A percentile compares a stretch with the other conserved stretches of the same genome.
Evolutionary conservation across 2,329 filamentous ascomycete genomes (phyloP).

Genomic region (Zymoseptoria crescenta): DNA sequence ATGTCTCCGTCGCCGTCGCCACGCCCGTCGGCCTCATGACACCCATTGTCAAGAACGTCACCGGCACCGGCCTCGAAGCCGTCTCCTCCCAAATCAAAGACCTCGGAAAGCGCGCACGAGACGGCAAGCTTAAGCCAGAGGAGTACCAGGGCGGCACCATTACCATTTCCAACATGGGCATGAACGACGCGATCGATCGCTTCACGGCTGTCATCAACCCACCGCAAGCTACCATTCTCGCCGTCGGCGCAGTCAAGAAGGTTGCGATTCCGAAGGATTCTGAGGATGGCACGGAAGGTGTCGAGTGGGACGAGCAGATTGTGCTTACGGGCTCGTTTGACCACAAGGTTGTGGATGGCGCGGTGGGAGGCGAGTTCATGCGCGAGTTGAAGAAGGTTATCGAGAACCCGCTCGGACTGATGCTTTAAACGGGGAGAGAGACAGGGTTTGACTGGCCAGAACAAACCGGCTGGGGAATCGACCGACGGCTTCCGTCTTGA

Average conservation of each 20-base stretch:
- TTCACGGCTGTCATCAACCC: constrained; percentile 99
- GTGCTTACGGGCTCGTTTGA: constrained; percentile 92
- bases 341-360: constrained; percentile 97
- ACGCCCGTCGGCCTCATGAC: constrained; percentile 94
- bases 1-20: constrained; percentile 91
- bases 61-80: constrained; percentile 74
- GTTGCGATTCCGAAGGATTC: constrained; percentile 79
- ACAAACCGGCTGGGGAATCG: background rate
- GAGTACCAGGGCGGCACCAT: constrained; percentile 99
- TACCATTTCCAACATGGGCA: constrained; percentile 99
- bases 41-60: constrained; percentile 86
- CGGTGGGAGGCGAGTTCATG: constrained; percentile 94
- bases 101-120: constrained; percentile 88
- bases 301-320: constrained; percentile 97
- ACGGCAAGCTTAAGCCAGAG: constrained; percentile 98
- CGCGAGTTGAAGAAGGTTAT: constrained; percentile 93
- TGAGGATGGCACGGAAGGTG: constrained; percentile 64
- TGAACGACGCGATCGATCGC: constrained; percentile 92
- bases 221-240: constrained; percentile 89
- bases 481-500: too few relatives aligned
- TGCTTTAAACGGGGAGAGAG: constrained; percentile 55
- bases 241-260: constrained; percentile 91
- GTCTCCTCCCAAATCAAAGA: constrained; percentile 92
- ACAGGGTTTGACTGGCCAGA: background rate
- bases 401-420: constrained; percentile 91